Evolutionary conservation across 2,329 filamentous ascomycete species (phyloP).

Genomic region (Neofusicoccum laricinum): DNA sequence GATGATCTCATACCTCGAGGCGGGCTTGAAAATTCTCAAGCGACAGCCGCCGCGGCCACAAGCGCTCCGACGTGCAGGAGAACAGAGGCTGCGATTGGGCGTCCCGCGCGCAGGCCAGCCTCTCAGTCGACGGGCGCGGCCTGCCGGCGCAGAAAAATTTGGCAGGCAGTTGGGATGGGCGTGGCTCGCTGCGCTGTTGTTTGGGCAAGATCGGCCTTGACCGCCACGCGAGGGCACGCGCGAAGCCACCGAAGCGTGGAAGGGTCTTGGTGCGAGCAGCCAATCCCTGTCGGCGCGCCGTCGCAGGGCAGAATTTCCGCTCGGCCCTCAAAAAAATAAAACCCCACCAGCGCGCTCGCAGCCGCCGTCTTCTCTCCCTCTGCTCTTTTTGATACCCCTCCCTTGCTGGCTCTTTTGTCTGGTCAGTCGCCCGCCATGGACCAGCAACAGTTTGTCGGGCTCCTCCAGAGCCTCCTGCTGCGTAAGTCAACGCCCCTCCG

Average conservation of each 20-base stretch:
- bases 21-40: conserved; percentile 8
- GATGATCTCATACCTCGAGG: conserved; percentile 9
- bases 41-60: not conserved
- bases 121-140: not conserved
- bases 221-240: not conserved
- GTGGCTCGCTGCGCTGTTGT: not conserved
- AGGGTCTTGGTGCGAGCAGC: not conserved
- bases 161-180: not conserved
- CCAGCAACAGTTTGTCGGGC: conserved; percentile 77
- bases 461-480: conserved; percentile 83
- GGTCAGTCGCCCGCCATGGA: conserved; percentile 55
- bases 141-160: not conserved
- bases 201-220: conserved; percentile 3
- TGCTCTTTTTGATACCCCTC: conserved; percentile 16
- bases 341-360: not conserved
- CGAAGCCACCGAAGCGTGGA: no score
- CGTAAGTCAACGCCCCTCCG: conserved; percentile 57
- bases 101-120: not conserved
- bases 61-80: not conserved
- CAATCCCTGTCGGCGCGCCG: not conserved
- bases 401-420: conserved; percentile 2
- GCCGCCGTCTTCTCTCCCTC: conserved; percentile 2
- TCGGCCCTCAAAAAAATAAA: conserved; percentile 13
- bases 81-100: not conserved
- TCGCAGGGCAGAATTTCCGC: conserved; percentile 12